These are phyloP conservation scores for Avicennia marina DNA, from an alignment of 257 asterid species.

Conservation along the genomic window DNA sequence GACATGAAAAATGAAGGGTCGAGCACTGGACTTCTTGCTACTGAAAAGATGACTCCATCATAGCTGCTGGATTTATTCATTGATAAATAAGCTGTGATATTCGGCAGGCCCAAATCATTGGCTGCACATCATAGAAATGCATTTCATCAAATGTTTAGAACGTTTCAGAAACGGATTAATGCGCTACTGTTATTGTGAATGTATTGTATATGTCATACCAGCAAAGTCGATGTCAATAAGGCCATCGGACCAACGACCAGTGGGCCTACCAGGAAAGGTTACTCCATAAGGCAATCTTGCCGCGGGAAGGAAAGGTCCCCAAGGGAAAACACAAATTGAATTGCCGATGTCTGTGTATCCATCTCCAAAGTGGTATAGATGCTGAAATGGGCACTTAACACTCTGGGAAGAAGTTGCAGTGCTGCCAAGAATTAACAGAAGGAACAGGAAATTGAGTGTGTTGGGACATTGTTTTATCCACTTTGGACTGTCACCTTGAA, in stretches of 20 bases:
- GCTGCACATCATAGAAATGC: slow-evolving; percentile 9
- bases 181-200: not conserved
- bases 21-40: slow-evolving; percentile 25
- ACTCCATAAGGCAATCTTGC: not conserved
- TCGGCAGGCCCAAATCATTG: slow-evolving; percentile 15
- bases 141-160: not conserved
- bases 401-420: not conserved
- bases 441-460: too few relatives aligned
- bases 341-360: not conserved
- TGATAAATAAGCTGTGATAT: slow-evolving; percentile 21
- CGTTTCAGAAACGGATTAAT: not conserved
- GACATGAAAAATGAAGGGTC: not conserved
- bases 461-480: too few relatives aligned
- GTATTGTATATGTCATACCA: not conserved
- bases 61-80: slow-evolving; percentile 7
- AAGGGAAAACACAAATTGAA: not conserved
- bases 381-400: slow-evolving; percentile 8
- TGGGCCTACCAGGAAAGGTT: not conserved
- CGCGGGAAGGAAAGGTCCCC: not conserved
- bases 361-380: slow-evolving; percentile 16
- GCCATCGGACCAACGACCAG: slow-evolving; percentile 10
- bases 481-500: too few relatives aligned
- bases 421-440: not conserved
- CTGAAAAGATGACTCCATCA: slow-evolving; percentile 27
- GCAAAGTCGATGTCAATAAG: not conserved